Evolutionary conservation across 192 early-diverging fungal species (phyloP).

Genomic region (Coemansia sp.): DNA sequence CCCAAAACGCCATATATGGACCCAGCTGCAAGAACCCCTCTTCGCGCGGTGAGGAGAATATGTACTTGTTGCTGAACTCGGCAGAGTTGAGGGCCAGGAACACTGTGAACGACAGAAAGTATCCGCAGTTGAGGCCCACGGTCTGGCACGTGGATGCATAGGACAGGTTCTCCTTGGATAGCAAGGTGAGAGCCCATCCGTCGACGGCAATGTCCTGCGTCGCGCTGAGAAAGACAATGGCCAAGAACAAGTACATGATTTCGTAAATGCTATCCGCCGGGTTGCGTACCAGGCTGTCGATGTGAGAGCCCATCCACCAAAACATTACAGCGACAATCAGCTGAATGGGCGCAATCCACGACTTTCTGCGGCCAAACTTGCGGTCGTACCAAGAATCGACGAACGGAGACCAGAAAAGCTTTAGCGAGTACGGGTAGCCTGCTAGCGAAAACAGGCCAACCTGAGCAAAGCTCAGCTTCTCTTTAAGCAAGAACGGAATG

Average conservation of each 20-base stretch:
- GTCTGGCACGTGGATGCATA: slow-evolving; percentile 95
- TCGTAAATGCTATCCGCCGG: slow-evolving; percentile 45
- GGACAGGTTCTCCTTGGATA: slow-evolving; percentile 86
- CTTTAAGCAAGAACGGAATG: slow-evolving; percentile 92
- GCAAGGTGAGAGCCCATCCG: slow-evolving; percentile 90
- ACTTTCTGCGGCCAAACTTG: slow-evolving; percentile 84
- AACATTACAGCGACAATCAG: slow-evolving; percentile 74
- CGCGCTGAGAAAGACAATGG: slow-evolving; percentile 88
- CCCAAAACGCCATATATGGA: slow-evolving; percentile 89
- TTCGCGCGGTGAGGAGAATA: slow-evolving; percentile 62
- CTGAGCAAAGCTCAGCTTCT: slow-evolving; percentile 85
- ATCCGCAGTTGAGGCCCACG: slow-evolving; percentile 92
- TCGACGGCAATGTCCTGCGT: slow-evolving; percentile 84
- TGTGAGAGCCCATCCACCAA: slow-evolving; percentile 69
- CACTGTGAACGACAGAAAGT: slow-evolving; percentile 93
- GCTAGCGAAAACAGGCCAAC: slow-evolving; percentile 93
- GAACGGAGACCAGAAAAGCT: slow-evolving; percentile 96
- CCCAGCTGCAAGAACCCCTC: slow-evolving; percentile 75
- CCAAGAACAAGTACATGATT: slow-evolving; percentile 74
- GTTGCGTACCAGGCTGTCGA: slow-evolving; percentile 67
- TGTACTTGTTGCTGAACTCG: slow-evolving; percentile 93
- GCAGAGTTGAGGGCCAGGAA: slow-evolving; percentile 93
- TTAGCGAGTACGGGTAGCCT: slow-evolving; percentile 95
- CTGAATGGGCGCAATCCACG: slow-evolving; percentile 99
- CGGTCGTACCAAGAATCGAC: slow-evolving; percentile 86